Evolutionary conservation across 108 stramenopile genomes (phyloP).

Genomic region (Asterionellopsis glacialis): DNA sequence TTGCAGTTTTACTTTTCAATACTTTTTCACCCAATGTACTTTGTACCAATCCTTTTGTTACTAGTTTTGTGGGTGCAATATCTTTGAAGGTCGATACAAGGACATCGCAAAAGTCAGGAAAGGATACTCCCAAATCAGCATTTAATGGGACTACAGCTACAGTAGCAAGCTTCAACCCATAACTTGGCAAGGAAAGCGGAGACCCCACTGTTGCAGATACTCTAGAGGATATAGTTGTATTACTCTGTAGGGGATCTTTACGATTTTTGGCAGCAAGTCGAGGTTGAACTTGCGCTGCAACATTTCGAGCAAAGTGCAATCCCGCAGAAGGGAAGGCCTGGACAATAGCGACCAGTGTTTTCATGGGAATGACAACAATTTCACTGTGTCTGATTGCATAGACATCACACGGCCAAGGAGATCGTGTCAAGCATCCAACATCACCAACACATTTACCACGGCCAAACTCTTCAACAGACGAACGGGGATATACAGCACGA

Average conservation of each 20-base stretch:
- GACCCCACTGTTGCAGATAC: not conserved
- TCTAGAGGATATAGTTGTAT: too few relatives aligned
- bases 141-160: conserved; percentile 48
- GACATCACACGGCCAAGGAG: conserved; percentile 26
- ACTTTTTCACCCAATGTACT: conserved; percentile 24
- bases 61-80: conserved; percentile 42
- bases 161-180: conserved; percentile 40
- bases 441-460: conserved; percentile 45
- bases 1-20: conserved; percentile 18
- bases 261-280: not conserved
- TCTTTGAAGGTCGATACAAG: conserved; percentile 13
- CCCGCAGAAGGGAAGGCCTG: conserved; percentile 32
- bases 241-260: conserved; percentile 1
- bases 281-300: conserved; percentile 29
- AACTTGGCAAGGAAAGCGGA: conserved; percentile 28
- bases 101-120: conserved; percentile 29
- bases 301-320: conserved; percentile 33
- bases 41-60: conserved; percentile 30
- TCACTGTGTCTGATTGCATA: conserved; percentile 45
- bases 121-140: conserved; percentile 7
- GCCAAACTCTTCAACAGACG: conserved; percentile 27
- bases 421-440: conserved; percentile 23
- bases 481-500: conserved; percentile 4
- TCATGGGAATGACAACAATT: conserved; percentile 38
- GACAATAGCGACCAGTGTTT: conserved; percentile 27